phyloP scores from a whole-genome alignment of 1,284 basidiomycete genomes.

The Trametes pubescens region DNA sequence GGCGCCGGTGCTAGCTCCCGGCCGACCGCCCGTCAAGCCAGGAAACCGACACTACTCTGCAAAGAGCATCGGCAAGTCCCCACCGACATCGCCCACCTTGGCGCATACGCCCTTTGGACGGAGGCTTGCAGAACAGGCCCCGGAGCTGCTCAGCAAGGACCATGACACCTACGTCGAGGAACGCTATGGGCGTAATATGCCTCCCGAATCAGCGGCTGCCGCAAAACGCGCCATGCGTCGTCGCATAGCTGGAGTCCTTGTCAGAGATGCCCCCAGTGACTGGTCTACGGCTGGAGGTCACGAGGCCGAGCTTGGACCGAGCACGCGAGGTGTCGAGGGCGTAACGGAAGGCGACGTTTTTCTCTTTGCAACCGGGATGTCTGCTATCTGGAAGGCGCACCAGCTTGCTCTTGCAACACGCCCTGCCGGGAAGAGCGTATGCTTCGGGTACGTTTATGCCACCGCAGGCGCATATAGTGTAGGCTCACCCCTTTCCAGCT shows the following conservation, averaged over 20 bases:
- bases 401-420: conserved; percentile 66
- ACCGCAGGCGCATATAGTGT: not conserved
- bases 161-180: conserved; percentile 84
- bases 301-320: conserved; percentile 60
- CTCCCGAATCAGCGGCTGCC: conserved; percentile 72
- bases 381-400: conserved; percentile 93
- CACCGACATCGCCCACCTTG: conserved; percentile 28
- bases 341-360: conserved; percentile 89
- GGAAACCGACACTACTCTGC: conserved; percentile 72
- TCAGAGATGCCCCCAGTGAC: conserved; percentile 60
- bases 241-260: conserved; percentile 88
- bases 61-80: conserved; percentile 45
- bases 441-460: conserved; percentile 77
- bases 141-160: conserved; percentile 56
- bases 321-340: conserved; percentile 64
- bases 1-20: conserved; percentile 34
- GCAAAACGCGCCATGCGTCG: conserved; percentile 90
- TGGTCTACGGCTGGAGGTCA: conserved; percentile 55
- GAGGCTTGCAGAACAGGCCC: conserved; percentile 23
- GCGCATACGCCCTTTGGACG: conserved; percentile 16
- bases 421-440: conserved; percentile 83
- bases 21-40: conserved; percentile 50
- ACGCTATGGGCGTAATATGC: conserved; percentile 94
- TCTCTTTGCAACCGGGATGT: conserved; percentile 90
- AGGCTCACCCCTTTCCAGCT: conserved; percentile 58